Conservation (phyloP, 768 basidiomycete genomes). For the Rhodocollybia butyracea region DNA sequence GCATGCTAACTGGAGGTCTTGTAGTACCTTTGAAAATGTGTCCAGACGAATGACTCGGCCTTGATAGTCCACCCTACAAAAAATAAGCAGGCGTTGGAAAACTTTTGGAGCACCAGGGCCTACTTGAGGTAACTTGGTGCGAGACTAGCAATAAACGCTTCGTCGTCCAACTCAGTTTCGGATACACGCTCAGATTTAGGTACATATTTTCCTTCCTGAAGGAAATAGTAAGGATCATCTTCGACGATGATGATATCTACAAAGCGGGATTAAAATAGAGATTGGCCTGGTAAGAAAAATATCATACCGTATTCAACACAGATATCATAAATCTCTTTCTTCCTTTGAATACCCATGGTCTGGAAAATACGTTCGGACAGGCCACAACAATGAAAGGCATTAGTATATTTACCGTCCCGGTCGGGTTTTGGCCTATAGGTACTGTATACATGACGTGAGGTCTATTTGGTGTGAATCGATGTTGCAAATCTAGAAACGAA, state of each 20-base stretch:
- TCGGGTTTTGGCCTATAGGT: constrained; percentile 85
- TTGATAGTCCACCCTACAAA: constrained; percentile 60
- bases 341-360: constrained; percentile 61
- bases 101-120: not conserved
- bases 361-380: constrained; percentile 19
- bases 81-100: not conserved
- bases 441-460: constrained; percentile 74
- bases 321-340: constrained; percentile 78
- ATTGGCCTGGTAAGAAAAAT: not conserved
- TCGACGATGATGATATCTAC: constrained; percentile 75
- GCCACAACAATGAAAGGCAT: not conserved
- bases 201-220: constrained; percentile 58
- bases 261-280: not conserved
- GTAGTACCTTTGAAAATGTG: constrained; percentile 66
- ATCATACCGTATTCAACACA: constrained; percentile 72
- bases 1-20: not conserved
- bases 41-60: constrained; percentile 84
- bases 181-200: constrained; percentile 34
- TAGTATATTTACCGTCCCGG: constrained; percentile 54
- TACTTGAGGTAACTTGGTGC: constrained; percentile 61
- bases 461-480: constrained; percentile 26
- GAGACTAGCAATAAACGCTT: constrained; percentile 49
- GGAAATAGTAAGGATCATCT: constrained; percentile 79
- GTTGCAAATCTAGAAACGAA: not conserved
- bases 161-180: constrained; percentile 27